phyloP scores from a whole-genome alignment of 208 protist genomes.

The Phytomonas sp. region DNA sequence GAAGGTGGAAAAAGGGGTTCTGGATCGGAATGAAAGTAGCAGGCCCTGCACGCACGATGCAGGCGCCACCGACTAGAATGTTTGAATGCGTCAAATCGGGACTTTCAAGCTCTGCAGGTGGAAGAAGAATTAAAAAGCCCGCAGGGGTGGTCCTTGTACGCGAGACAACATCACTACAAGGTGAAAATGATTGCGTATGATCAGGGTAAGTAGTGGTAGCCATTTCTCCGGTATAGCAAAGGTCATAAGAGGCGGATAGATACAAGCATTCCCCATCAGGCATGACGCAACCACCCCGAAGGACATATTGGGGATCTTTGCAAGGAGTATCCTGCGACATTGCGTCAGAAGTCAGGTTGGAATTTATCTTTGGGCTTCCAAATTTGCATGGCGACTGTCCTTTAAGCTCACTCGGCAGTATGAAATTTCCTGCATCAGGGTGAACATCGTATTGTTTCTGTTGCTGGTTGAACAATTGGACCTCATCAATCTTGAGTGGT shows the following conservation, averaged over 20 bases:
- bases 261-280: not conserved
- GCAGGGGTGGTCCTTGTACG: not conserved
- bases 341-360: not conserved
- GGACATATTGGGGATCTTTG: not conserved
- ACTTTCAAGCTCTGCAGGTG: not conserved
- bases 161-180: not conserved
- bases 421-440: not conserved
- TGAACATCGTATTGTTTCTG: not conserved
- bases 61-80: not conserved
- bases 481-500: not conserved
- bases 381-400: not conserved
- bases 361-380: not conserved
- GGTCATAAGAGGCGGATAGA: not conserved
- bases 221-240: not conserved
- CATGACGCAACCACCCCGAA: not conserved
- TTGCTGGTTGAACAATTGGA: not conserved
- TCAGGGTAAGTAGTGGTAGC: not conserved
- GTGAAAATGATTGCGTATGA: not conserved
- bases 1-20: not conserved
- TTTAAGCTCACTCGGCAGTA: not conserved
- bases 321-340: not conserved
- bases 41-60: not conserved
- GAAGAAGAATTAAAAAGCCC: not conserved
- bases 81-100: not conserved
- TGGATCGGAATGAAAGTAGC: not conserved